Evolutionary conservation across 1,139 yeast species (phyloP).

Genomic region (Kazachstania sp.): DNA sequence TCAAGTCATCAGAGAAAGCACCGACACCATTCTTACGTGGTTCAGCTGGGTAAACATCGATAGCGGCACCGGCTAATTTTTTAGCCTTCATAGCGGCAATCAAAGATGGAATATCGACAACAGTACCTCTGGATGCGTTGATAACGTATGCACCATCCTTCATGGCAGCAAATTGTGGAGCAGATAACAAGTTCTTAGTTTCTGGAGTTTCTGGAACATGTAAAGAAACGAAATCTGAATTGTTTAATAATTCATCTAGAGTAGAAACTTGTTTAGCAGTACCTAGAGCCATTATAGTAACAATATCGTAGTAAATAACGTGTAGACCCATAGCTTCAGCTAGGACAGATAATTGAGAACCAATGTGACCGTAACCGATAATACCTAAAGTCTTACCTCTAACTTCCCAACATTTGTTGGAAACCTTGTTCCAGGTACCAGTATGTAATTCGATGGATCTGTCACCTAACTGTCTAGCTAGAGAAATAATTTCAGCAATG

Average conservation of each 20-base stretch:
- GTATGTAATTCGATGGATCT: conserved; percentile 93
- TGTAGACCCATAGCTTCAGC: conserved; percentile 99
- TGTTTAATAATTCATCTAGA: conserved; percentile 68
- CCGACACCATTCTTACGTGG: conserved; percentile 95
- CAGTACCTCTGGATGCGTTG: conserved; percentile 97
- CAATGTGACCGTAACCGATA: conserved; percentile 97
- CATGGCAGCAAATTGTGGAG: conserved; percentile 93
- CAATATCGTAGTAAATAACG: conserved; percentile 84
- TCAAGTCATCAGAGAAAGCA: conserved; percentile 61
- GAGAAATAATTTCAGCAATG: conserved; percentile 85
- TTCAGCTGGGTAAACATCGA: conserved; percentile 95
- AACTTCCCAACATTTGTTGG: conserved; percentile 96
- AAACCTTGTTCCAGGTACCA: conserved; percentile 97
- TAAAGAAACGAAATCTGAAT: conserved; percentile 81
- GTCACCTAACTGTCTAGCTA: conserved; percentile 96
- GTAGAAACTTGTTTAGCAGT: conserved; percentile 89
- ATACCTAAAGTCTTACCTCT: conserved; percentile 98
- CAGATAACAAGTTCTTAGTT: conserved; percentile 80
- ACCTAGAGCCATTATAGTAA: conserved; percentile 94
- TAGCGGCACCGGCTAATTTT: conserved; percentile 93
- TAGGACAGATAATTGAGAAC: conserved; percentile 89
- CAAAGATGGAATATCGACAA: conserved; percentile 89
- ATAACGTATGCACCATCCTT: conserved; percentile 90
- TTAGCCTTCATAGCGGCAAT: conserved; percentile 88
- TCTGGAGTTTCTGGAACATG: conserved; percentile 96